These are phyloP conservation scores for Thermochaetoides thermophila DNA, from an alignment of 495 filamentous ascomycete species.

Conservation along the genomic window DNA sequence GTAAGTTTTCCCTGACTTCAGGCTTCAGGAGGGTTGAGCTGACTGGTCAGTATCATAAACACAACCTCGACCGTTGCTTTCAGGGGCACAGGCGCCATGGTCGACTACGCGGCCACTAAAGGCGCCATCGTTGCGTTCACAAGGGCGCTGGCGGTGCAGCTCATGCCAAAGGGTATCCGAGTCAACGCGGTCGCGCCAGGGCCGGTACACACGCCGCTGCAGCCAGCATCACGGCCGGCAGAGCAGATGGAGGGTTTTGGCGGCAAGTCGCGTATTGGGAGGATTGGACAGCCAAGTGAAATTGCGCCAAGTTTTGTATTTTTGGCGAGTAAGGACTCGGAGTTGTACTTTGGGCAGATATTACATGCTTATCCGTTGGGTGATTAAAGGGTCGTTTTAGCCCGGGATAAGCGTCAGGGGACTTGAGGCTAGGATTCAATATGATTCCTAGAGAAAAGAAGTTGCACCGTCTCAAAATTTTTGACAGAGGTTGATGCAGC, in stretches of 20 bases:
- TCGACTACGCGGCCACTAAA: conserved; percentile 49
- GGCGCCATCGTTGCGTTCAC: conserved; percentile 49
- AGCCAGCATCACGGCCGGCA: conserved; percentile 34
- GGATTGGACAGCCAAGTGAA: conserved; percentile 46
- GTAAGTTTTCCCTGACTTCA: conserved; percentile 2
- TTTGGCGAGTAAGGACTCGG: conserved; percentile 39
- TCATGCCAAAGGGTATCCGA: conserved; percentile 43
- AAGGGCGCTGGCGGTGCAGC: conserved; percentile 36
- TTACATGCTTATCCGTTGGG: conserved; percentile 27
- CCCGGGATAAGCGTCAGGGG: too few species aligned
- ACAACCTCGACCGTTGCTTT: conserved; percentile 41
- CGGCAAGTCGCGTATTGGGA: conserved; percentile 27
- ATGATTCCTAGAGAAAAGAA: too few species aligned
- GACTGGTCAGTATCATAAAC: conserved; percentile 40
- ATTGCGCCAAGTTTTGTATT: conserved; percentile 50
- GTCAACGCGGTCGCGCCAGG: conserved; percentile 50
- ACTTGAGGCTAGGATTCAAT: too few species aligned
- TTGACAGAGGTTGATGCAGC: too few species aligned
- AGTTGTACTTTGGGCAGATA: conserved; percentile 42
- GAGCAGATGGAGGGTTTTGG: conserved; percentile 42
- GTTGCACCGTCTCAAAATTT: too few species aligned
- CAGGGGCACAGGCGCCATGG: conserved; percentile 35
- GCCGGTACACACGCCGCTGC: conserved; percentile 45
- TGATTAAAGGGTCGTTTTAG: too few species aligned
- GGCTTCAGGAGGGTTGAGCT: conserved; percentile 3